Evolutionary conservation across 306 rosid species (phyloP), one percentile per base, ranked within the genome.

Genomic region (Gleditsia sinensis): DNA sequence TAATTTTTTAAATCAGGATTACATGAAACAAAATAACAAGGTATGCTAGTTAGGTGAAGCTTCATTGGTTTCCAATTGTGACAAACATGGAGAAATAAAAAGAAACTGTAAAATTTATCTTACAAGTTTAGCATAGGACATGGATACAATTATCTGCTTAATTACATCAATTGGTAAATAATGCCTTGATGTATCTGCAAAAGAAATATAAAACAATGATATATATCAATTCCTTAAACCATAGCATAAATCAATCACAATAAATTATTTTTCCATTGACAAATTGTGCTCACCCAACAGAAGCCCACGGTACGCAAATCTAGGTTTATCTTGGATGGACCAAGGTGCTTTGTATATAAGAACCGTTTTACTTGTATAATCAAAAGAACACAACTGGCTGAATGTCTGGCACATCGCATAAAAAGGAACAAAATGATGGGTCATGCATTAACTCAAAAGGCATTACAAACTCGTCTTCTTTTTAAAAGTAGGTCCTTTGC

Each of bases 131-230:
- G 97, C 91, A 67, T 92, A 94, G 36, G 99, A 87, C 97, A 94
- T 92, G 0, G 99, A 88, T 71, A 92, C 96, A 79, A 94, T 90
- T 75, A 92, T 81, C 81, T 86, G 89, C 91, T 92, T 92, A 61
- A 94, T 92, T 33, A 88, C 96, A 43, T 80, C 84, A 64, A 92
- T 17, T 0, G 99, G 99, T 46, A 85, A 88, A 86, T 83, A 94
- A 84, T 94, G 99, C 84, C 99, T 90, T 10, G 99, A 88, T 28
- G 99, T 94, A 87, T 94, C 99, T 94, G 91, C 83, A 86, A 81
- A 75, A 62, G 24, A 71, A 62, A 72, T 49, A 82, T 17, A 65
- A 20, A 57, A 21, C n/a, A 83, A 24, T 33, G 54, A 58, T 50
- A 64, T 9, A 67, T 72, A 79, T 80, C 80, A 59, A 78, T 74